phyloP scores from a whole-genome alignment of 148 eudicot species.

The Gaultheria prostrata region DNA sequence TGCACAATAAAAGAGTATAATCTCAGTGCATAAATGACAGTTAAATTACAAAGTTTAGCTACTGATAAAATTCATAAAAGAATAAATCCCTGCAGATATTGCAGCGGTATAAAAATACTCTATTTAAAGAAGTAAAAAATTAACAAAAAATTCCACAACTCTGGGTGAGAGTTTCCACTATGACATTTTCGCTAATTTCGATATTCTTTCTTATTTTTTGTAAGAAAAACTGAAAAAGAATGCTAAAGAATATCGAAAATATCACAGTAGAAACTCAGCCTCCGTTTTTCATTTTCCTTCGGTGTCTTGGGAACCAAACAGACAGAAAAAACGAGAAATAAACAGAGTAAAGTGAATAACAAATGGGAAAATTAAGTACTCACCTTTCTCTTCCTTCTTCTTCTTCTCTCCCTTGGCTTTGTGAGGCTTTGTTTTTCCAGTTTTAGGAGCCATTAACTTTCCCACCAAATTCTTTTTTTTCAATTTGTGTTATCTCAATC shows the following conservation, averaged over 20 bases:
- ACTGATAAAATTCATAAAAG: neutral
- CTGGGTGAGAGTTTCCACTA: too few relatives aligned
- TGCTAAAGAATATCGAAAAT: too few relatives aligned
- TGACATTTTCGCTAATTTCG: too few relatives aligned
- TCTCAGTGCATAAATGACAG: neutral
- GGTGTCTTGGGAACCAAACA: neutral
- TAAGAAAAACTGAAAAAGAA: too few relatives aligned
- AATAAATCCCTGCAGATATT: too few relatives aligned
- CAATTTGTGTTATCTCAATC: neutral
- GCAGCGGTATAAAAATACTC: too few relatives aligned
- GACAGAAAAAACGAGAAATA: neutral
- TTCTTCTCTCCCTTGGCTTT: conserved; percentile 94
- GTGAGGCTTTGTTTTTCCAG: conserved; percentile 75
- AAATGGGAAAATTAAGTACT: neutral
- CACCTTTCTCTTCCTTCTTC: conserved; percentile 97
- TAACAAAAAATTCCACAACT: neutral
- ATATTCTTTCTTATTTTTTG: too few relatives aligned
- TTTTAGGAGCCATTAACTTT: conserved; percentile 75
- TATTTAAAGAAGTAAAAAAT: neutral
- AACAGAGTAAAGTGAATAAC: neutral
- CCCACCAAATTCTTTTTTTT: neutral
- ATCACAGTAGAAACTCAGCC: too few relatives aligned
- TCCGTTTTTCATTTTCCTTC: neutral
- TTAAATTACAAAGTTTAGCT: neutral
- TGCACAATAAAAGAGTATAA: conserved; percentile 17